Evolutionary conservation across 164 flowering plant genomes (phyloP).

Genomic region (Magnolia kwangsiensis): DNA sequence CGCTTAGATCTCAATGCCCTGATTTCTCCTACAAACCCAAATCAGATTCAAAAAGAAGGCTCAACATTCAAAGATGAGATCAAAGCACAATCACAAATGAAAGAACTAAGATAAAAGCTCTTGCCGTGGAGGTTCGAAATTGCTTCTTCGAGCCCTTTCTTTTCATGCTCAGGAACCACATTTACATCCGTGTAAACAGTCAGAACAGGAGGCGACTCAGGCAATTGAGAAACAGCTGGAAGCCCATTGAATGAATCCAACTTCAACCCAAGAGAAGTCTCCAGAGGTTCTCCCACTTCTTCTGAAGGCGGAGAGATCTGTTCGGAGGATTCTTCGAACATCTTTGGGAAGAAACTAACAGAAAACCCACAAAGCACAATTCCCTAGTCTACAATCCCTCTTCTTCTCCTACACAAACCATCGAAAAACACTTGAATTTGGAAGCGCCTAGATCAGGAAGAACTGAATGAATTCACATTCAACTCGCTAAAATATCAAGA

Average conservation of each 20-base stretch:
- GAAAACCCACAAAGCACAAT: not conserved
- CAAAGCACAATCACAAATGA: not conserved
- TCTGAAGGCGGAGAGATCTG: conserved; percentile 30
- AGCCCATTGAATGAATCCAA: conserved; percentile 17
- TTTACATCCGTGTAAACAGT: conserved; percentile 41
- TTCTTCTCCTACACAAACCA: not conserved
- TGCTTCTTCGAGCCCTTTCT: conserved; percentile 42
- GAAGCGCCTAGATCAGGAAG: not conserved
- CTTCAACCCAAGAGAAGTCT: conserved; percentile 25
- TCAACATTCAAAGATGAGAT: too few species aligned
- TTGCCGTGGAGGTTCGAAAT: conserved; percentile 55
- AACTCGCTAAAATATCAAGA: not conserved
- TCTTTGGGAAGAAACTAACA: not conserved
- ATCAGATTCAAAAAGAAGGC: not conserved
- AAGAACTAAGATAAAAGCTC: not conserved
- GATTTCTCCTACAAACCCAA: conserved; percentile 46
- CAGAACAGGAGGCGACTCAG: conserved; percentile 28
- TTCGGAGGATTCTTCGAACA: conserved; percentile 21
- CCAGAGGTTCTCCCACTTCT: conserved; percentile 21
- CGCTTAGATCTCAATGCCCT: conserved; percentile 39
- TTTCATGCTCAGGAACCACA: conserved; percentile 63
- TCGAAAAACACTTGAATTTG: not conserved
- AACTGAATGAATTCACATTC: not conserved
- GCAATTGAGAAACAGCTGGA: conserved; percentile 23
- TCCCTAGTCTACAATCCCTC: not conserved